Evolutionary conservation across 345 rosid species (phyloP).

Genomic region (Gossypium raimondii): DNA sequence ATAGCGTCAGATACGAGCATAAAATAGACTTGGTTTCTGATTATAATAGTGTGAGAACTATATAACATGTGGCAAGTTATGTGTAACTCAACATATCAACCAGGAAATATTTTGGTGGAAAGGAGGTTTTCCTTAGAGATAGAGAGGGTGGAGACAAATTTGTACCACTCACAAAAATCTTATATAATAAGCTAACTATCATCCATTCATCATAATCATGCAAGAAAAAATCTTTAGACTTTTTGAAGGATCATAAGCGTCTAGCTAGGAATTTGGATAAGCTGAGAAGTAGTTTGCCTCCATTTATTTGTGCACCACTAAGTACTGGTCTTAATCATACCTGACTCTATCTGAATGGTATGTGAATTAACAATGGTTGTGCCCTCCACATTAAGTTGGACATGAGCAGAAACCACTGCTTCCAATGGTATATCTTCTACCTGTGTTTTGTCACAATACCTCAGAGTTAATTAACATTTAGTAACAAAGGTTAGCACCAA

Average conservation of each 20-base stretch:
- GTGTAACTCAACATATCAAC: too few relatives aligned
- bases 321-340: conserved; percentile 28
- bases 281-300: not conserved
- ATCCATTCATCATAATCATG: not conserved
- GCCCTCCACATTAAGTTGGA: conserved; percentile 22
- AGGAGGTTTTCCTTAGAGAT: too few relatives aligned
- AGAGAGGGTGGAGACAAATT: too few relatives aligned
- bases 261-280: not conserved
- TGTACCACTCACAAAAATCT: not conserved
- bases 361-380: conserved; percentile 22
- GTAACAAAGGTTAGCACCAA: conserved; percentile 18
- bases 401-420: conserved; percentile 26
- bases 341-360: conserved; percentile 29
- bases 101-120: not conserved
- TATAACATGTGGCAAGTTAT: too few relatives aligned
- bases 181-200: not conserved
- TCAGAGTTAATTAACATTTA: conserved; percentile 2
- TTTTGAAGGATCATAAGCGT: not conserved
- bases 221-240: not conserved
- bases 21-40: not conserved
- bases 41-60: too few relatives aligned
- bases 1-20: not conserved
- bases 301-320: not conserved
- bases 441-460: conserved; percentile 23
- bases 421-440: conserved; percentile 31